A percentile compares a stretch with the other conserved stretches of the same genome.
phyloP scores from a whole-genome alignment of 352 stramenopile genomes.

The Globisporangium radiosum region DNA sequence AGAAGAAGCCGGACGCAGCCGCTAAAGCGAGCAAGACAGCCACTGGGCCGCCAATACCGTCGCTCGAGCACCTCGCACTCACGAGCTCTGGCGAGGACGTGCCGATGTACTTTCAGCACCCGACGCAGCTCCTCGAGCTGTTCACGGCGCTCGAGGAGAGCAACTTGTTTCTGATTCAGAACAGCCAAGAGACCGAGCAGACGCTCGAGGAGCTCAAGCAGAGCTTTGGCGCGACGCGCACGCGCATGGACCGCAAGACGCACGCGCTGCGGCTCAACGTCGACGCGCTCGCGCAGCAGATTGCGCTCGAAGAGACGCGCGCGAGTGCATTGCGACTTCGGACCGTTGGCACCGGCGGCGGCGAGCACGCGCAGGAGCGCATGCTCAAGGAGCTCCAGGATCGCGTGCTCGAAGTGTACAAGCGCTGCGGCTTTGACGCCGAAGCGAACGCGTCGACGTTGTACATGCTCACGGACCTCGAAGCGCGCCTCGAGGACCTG shows the following conservation, averaged over 20 bases:
- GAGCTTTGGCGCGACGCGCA: constrained; percentile 87
- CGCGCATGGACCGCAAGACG: constrained; percentile 86
- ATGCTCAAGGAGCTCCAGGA: constrained; percentile 89
- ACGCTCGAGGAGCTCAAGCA: constrained; percentile 93
- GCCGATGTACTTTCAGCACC: constrained; percentile 94
- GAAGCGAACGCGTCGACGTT: constrained; percentile 89
- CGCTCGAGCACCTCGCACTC: constrained; percentile 51
- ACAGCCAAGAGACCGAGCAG: constrained; percentile 93
- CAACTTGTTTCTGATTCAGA: constrained; percentile 96
- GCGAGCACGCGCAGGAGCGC: constrained; percentile 84
- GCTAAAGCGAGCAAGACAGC: constrained; percentile 22
- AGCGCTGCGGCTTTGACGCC: constrained; percentile 90
- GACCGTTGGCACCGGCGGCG: constrained; percentile 46
- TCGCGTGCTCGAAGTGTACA: constrained; percentile 87
- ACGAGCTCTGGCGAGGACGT: constrained; percentile 87
- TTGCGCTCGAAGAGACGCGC: constrained; percentile 80
- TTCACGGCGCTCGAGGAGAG: constrained; percentile 92
- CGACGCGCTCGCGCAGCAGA: constrained; percentile 86
- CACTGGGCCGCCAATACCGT: constrained; percentile 51
- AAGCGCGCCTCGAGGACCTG: constrained; percentile 88
- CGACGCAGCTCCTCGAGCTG: constrained; percentile 91
- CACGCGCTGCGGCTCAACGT: constrained; percentile 83
- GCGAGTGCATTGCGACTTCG: constrained; percentile 65
- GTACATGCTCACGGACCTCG: constrained; percentile 92
- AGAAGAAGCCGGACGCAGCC: constrained; percentile 38